Evolutionary conservation across 768 basidiomycete genomes (phyloP).

Genomic region (Neoboletus magnificus): DNA sequence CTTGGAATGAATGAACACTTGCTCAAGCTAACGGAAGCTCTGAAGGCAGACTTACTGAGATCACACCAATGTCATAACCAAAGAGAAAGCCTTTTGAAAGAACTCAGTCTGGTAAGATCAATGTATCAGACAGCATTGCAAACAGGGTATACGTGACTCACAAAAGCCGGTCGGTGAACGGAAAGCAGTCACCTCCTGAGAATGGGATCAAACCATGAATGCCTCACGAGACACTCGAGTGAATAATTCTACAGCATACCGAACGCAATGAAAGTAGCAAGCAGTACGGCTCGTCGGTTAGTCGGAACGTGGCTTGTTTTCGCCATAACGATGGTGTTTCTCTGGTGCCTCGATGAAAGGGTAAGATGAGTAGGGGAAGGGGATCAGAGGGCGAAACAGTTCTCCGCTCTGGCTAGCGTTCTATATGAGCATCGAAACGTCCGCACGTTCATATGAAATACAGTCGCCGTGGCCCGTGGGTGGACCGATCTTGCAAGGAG

Average conservation of each 20-base stretch:
- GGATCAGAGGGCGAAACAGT: background rate
- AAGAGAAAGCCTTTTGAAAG: slow-evolving; percentile 11
- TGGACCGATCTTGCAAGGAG: background rate
- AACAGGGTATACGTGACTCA: background rate
- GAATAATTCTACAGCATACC: slow-evolving; percentile 2
- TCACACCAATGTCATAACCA: slow-evolving; percentile 15
- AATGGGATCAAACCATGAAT: background rate
- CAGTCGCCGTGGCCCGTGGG: background rate
- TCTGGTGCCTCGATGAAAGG: background rate
- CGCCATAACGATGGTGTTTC: background rate
- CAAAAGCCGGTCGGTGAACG: background rate
- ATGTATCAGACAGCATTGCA: background rate
- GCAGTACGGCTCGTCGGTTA: slow-evolving; percentile 9
- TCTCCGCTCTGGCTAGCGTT: background rate
- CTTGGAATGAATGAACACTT: background rate
- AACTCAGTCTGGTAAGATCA: slow-evolving; percentile 2
- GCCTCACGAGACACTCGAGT: background rate
- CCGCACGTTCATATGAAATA: slow-evolving; percentile 6
- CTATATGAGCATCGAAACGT: background rate
- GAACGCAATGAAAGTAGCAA: slow-evolving; percentile 16
- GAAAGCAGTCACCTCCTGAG: slow-evolving; percentile 7
- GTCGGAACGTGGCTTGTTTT: slow-evolving; percentile 4
- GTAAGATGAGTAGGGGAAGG: background rate
- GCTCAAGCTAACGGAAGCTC: background rate
- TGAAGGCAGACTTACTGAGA: slow-evolving; percentile 6